Evolutionary conservation across 176 grass and related monocot species (phyloP), one percentile per base, ranked within the genome.

Genomic region (Musa acuminata): DNA sequence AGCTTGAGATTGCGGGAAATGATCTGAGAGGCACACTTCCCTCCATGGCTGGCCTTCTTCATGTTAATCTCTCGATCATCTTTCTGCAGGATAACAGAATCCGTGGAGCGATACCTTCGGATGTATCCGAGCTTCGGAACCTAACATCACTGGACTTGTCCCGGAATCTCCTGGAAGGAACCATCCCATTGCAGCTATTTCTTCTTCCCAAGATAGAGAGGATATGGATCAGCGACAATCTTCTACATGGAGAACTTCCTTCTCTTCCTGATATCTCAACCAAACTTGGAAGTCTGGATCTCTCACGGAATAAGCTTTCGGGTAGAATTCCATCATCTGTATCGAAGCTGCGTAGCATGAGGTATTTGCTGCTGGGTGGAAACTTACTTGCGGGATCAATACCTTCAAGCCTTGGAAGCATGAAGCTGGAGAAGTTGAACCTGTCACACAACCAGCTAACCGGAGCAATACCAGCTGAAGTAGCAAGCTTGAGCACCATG

Each of bases 371-470:
- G 23, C 35, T 76, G 17, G 23, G 19, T 48, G 43, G 53, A 24
- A 76, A 76, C 57, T 21, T 24, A 3, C 58, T 76, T 62, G 26
- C 2, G 7, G 57, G 74, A 21, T 17, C 29, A 19, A 64, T 76
- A 12, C 74, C 74, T 22, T 52, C 35, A 1, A 76, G 13, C 29
- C 16, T 76, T 0, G 57, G 43, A 20, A 64, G 27, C 13, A 51
- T 76, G 58, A 62, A 64, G 1, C 11, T 76, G 26, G 74, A 76
- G 74, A 19, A 4, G 17, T 9, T 76, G 22, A 13, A 76, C 17
- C 5, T 76, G 74, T 76, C 74, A 25, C 57, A 76, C 11, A 76
- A 76, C 74, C 29, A 12, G 11, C 74, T 76, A 20, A 62, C 16
- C 12, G 29, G 74, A 11, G 11, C 11, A 76, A 26, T 76, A 54